Conservation (phyloP, 2,329 filamentous ascomycete species). For the Dothiorella sarmentorum region DNA sequence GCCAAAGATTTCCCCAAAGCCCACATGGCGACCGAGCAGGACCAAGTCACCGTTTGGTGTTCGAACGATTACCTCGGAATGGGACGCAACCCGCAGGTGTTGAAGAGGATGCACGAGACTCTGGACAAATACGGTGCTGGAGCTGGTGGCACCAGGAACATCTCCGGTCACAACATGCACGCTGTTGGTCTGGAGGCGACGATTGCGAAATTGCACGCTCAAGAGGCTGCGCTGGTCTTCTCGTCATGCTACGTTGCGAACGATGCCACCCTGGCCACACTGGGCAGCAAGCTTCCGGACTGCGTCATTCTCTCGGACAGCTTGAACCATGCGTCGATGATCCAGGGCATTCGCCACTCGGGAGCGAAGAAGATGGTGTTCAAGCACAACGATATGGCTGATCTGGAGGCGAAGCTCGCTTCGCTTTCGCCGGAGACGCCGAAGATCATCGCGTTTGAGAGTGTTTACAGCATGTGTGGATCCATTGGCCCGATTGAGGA, state of each 20-base stretch:
- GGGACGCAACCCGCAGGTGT: slow-evolving; percentile 83
- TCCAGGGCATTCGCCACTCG: slow-evolving; percentile 96
- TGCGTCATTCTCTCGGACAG: slow-evolving; percentile 98
- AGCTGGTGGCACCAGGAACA: slow-evolving; percentile 93
- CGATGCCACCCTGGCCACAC: slow-evolving; percentile 89
- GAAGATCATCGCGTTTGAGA: slow-evolving; percentile 98
- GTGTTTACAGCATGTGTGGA: slow-evolving; percentile 99
- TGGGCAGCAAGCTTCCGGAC: slow-evolving; percentile 94
- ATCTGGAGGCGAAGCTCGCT: slow-evolving; percentile 88
- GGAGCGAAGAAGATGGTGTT: slow-evolving; percentile 97
- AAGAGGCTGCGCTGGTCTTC: slow-evolving; percentile 90
- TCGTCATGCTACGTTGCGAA: slow-evolving; percentile 98
- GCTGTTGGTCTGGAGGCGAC: slow-evolving; percentile 79
- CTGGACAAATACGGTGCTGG: slow-evolving; percentile 92
- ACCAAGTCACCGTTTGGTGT: slow-evolving; percentile 96
- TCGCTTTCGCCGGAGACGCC: slow-evolving; percentile 79
- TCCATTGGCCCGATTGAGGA: slow-evolving; percentile 93
- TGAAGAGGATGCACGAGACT: slow-evolving; percentile 91
- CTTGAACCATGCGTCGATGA: slow-evolving; percentile 98
- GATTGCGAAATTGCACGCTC: slow-evolving; percentile 82
- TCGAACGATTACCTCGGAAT: slow-evolving; percentile 99
- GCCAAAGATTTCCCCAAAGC: slow-evolving; percentile 94
- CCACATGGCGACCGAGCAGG: slow-evolving; percentile 78
- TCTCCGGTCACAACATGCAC: slow-evolving; percentile 96
- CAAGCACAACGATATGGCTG: slow-evolving; percentile 94